phyloP scores from a whole-genome alignment of 495 filamentous ascomycete genomes.

The Penicillium mononematosum region DNA sequence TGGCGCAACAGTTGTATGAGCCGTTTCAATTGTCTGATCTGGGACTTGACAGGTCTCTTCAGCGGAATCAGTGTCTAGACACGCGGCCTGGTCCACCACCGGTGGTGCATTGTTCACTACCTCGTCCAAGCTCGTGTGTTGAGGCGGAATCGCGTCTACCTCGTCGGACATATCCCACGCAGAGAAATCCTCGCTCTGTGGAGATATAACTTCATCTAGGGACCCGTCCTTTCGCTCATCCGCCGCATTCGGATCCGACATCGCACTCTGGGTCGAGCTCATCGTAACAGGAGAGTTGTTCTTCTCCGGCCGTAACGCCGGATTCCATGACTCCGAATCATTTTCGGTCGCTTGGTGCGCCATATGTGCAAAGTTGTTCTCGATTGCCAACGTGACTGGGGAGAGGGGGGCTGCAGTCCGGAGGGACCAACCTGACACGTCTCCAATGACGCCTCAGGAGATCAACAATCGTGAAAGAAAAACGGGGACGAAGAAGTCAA shows the following conservation, averaged over 20 bases:
- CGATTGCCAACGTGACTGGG: constrained; percentile 14
- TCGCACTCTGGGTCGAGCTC: constrained; percentile 5
- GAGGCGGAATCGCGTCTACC: neutral
- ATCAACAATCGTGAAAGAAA: constrained; percentile 26
- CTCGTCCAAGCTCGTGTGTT: constrained; percentile 8
- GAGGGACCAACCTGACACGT: constrained; percentile 34
- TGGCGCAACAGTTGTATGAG: neutral
- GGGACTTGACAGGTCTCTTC: neutral
- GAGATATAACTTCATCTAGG: constrained; percentile 15
- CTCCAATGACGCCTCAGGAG: constrained; percentile 28
- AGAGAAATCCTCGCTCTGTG: constrained; percentile 22
- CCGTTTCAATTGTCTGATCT: no score
- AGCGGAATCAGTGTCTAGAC: neutral
- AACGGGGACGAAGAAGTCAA: constrained; percentile 9
- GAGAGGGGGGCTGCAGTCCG: constrained; percentile 7
- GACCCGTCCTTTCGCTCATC: constrained; percentile 16
- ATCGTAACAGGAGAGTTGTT: constrained; percentile 12
- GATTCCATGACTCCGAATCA: constrained; percentile 40
- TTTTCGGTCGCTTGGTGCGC: constrained; percentile 22
- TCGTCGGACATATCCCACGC: constrained; percentile 25
- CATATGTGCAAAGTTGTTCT: constrained; percentile 19
- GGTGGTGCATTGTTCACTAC: constrained; percentile 8
- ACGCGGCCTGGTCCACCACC: neutral
- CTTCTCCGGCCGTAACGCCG: constrained; percentile 38
- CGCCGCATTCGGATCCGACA: constrained; percentile 15